These are phyloP conservation scores for Lotmaria passim DNA, from an alignment of 208 protist genomes.

Conservation along the genomic window DNA sequence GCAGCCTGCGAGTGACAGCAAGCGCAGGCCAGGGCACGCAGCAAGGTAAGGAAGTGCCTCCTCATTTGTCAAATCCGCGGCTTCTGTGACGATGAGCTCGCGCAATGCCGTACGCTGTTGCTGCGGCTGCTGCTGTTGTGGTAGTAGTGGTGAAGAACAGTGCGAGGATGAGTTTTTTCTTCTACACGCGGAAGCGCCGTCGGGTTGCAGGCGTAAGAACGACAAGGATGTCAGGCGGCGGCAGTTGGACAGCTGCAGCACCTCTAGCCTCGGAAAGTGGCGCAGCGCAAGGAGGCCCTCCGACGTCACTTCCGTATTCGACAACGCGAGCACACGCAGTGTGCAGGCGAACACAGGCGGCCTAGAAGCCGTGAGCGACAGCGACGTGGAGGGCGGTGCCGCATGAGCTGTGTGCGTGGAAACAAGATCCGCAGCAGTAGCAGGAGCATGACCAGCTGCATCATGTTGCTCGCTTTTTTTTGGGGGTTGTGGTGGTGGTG, in stretches of 20 bases:
- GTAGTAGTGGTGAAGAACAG: background rate
- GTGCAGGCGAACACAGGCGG: constrained; percentile 41
- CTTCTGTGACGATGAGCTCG: constrained; percentile 46
- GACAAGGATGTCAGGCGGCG: constrained; percentile 27
- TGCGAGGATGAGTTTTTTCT: too few relatives aligned
- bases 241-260: constrained; percentile 46
- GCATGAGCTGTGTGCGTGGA: background rate
- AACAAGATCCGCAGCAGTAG: background rate
- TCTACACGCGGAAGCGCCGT: too few relatives aligned
- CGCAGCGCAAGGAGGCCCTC: constrained; percentile 37
- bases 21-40: constrained; percentile 33
- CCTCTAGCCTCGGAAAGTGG: constrained; percentile 38
- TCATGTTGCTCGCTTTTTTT: background rate
- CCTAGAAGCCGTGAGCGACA: background rate
- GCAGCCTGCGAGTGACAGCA: constrained; percentile 38
- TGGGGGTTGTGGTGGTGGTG: too few relatives aligned
- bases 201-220: constrained; percentile 36
- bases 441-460: background rate
- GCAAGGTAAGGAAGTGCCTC: constrained; percentile 28
- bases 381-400: too few relatives aligned
- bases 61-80: constrained; percentile 24
- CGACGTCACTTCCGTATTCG: constrained; percentile 45
- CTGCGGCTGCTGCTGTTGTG: background rate
- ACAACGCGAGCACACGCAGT: constrained; percentile 46
- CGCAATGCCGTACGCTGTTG: constrained; percentile 21